Base-by-base conservation (phyloP, 805 yeast species). In the Kuraishia hungarica region DNA sequence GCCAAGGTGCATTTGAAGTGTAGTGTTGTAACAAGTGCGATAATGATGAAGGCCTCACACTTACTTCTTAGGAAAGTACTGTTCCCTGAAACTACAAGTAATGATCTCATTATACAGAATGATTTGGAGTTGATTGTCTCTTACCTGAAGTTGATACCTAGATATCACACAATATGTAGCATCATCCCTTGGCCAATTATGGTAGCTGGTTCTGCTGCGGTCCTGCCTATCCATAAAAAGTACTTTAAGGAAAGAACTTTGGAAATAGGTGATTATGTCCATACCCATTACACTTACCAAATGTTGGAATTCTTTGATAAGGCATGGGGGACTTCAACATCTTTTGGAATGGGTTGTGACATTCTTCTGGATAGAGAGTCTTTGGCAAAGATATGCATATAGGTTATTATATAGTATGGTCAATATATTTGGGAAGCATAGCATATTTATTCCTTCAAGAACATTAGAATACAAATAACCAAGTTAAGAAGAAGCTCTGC, bases 401-500 rank as follows among this genome's bases (percentile, higher is more conserved):
- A 22, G n/a, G n/a, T n/a, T n/a, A n/a, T n/a, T n/a, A 39, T 21
- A 48, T 13, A 17, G 49, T 22, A 35, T 35, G 17, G 43, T 35
- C 17, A 35, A 8, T 35, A 35, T 35, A 35, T 35, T 35, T 35
- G 43, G 29, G 29, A 26, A 26, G 29, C 29, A 6, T 6, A 5
- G 29, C 11, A 43, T 43, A 43, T 13, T 11, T 43, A 6, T 43
- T 43, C 7, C 19, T 43, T 6, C 4, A 19, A 43, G 48, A 17
- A 17, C 19, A 23, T 4, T 22, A 22, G 13, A 10, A 22, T 20
- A 24, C 7, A 20, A 22, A 10, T 10, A 8, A 3, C 22, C 10
- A 5, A 23, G 22, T 17, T n/a, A 50, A 6, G 52, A 23, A 50
- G 22, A 10, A 11, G 52, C 60, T 13, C 57, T 67, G 13, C 58